A percentile compares a stretch with the other conserved stretches of the same genome.
phyloP scores from a whole-genome alignment of 192 early-diverging fungal genomes.

The Backusella liffmaniae region DNA sequence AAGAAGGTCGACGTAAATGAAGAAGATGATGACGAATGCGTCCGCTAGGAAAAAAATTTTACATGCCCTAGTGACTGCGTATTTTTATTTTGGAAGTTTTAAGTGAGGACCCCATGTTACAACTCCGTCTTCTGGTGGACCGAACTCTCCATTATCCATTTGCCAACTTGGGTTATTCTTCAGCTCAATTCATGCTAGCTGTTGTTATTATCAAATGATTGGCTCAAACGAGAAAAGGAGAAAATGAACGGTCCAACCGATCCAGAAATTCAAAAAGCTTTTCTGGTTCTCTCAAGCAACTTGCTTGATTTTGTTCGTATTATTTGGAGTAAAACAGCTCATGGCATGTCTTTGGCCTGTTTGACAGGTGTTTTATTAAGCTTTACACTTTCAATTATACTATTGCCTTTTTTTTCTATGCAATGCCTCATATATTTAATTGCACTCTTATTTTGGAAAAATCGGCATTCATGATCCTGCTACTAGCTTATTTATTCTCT shows the following conservation, averaged over 20 bases:
- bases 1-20: constrained; percentile 9
- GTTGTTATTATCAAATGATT: not conserved
- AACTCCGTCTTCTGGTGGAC: too few relatives aligned
- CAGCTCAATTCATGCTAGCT: not conserved
- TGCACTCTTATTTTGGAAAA: not conserved
- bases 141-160: too few relatives aligned
- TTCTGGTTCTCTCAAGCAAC: not conserved
- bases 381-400: not conserved
- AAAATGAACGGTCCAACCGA: not conserved
- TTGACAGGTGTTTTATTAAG: not conserved
- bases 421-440: not conserved
- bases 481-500: not conserved
- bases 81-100: not conserved
- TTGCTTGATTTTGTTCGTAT: not conserved
- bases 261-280: not conserved
- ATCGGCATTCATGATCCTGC: not conserved
- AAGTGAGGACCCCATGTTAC: too few relatives aligned
- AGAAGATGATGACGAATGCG: constrained; percentile 4
- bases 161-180: not conserved
- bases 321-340: too few relatives aligned
- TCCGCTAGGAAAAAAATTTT: not conserved
- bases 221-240: not conserved
- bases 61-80: not conserved
- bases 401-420: not conserved
- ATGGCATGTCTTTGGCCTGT: not conserved